Conservation (phyloP, 2,329 filamentous ascomycete species). For the Ophiostoma piceae region DNA sequence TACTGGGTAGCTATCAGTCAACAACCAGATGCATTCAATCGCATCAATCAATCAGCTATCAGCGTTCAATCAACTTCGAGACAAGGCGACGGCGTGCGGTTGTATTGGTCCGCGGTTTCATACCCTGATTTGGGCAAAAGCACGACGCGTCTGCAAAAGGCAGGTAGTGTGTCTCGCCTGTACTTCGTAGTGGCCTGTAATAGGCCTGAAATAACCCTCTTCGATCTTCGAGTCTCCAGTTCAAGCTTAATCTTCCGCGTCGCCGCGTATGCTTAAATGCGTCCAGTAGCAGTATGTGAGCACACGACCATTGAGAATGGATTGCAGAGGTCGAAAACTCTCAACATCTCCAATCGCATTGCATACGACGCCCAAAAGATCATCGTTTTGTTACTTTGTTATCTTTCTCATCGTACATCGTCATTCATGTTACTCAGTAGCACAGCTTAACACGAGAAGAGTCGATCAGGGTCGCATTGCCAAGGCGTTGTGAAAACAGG, state of each 20-base stretch:
- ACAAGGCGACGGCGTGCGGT: conserved; percentile 8
- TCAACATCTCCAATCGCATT: background rate
- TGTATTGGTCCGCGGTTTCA: conserved; percentile 3
- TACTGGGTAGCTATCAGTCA: too few species aligned
- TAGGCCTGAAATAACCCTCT: background rate
- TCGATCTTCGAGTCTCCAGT: background rate
- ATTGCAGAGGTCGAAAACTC: background rate
- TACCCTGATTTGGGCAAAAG: background rate
- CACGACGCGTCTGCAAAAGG: conserved; percentile 7
- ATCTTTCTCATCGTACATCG: background rate
- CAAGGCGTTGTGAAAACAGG: background rate
- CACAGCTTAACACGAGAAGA: background rate
- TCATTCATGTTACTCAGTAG: background rate
- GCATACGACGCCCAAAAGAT: too few species aligned
- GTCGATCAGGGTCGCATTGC: conserved; percentile 6
- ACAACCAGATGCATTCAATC: background rate
- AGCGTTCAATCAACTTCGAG: background rate
- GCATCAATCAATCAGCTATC: background rate
- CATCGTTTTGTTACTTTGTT: background rate
- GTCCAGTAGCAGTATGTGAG: background rate
- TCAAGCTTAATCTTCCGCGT: background rate
- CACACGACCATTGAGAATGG: conserved; percentile 1
- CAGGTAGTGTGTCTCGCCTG: background rate
- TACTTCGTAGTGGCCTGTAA: background rate
- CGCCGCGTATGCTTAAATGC: background rate